phyloP scores from a whole-genome alignment of 495 filamentous ascomycete genomes.

The Aspergillus affinis region DNA sequence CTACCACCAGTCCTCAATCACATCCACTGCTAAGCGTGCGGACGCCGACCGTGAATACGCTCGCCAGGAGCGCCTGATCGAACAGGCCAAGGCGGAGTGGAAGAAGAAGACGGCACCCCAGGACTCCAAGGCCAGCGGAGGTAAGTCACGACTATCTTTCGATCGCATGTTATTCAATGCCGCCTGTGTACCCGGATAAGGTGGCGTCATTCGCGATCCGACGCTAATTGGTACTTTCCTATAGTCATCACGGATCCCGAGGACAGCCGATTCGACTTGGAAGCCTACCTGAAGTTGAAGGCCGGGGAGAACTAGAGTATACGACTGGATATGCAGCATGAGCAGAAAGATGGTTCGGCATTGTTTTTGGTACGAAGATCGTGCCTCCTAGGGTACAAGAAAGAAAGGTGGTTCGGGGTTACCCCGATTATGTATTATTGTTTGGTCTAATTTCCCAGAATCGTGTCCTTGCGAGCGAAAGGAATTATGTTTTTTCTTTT shows the following conservation, averaged over 20 bases:
- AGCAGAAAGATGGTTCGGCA: conserved; percentile 33
- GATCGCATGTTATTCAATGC: neutral
- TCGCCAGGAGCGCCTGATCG: conserved; percentile 83
- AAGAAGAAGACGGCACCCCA: conserved; percentile 66
- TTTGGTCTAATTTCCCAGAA: conserved; percentile 48
- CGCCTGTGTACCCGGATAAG: conserved; percentile 7
- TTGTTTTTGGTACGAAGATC: conserved; percentile 33
- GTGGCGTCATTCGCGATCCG: conserved; percentile 6
- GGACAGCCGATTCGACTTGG: conserved; percentile 86
- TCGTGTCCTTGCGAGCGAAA: conserved; percentile 50
- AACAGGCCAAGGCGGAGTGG: conserved; percentile 88
- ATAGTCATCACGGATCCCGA: conserved; percentile 81
- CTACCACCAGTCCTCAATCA: conserved; percentile 80
- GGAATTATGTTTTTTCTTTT: conserved; percentile 35
- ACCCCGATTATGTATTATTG: conserved; percentile 51
- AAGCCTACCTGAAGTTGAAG: conserved; percentile 73
- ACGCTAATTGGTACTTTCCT: conserved; percentile 24
- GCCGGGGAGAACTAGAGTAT: conserved; percentile 51
- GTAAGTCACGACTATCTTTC: conserved; percentile 50
- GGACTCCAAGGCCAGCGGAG: conserved; percentile 45
- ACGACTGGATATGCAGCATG: conserved; percentile 28
- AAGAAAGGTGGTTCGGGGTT: conserved; percentile 32
- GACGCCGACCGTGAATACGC: conserved; percentile 75
- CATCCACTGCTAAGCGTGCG: conserved; percentile 60
- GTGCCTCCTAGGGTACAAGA: conserved; percentile 44